Evolutionary conservation across 345 rosid species (phyloP), one percentile per base, ranked within the genome.

Genomic region (Citrus australasica): DNA sequence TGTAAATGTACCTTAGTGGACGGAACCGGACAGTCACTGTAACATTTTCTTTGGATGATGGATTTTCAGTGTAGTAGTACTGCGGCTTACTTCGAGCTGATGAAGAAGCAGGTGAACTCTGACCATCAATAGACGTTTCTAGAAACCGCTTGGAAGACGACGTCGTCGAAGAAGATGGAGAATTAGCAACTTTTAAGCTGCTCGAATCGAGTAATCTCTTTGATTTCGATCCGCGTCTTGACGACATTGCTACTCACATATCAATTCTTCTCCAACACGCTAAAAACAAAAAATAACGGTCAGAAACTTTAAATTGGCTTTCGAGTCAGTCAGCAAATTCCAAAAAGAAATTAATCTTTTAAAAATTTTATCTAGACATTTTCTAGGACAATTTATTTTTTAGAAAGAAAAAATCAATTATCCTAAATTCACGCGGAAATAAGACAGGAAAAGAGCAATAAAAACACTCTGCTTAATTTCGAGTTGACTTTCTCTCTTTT

Each of bases 11-110:
- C 99, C 97, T 94, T 74, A 97, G 90, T 14, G 99, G 99, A 42
- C 99, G 97, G 83, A 97, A 97, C 53, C 99, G 97, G 74, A 93
- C 98, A 3, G 98, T 97, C 21, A 97, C 98, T 0, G 98, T 92
- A 76, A 94, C 98, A 58, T 94, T 94, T 73, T 94, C 98, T 86
- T 90, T 97, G 85, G 92, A 75, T 9, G 87, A 82, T 24, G 79
- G 80, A 63, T 80, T 85, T 56, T 91, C 97, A 1, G 94, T 79
- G 86, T 88, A 89, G 79, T 86, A 86, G 69, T 82, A 90, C 55
- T 83, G 94, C 13, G 89, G 98, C 85, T 94, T 96, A 84, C 98
- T 92, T 25, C 91, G 90, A 73, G 97, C 94, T 16, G 99, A 96
- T 19, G 99, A 92, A 22, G 98, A 94, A 2, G 96, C 97, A 7